Conservation (phyloP, 192 early-diverging fungal genomes). For the Coemansia pectinata region DNA sequence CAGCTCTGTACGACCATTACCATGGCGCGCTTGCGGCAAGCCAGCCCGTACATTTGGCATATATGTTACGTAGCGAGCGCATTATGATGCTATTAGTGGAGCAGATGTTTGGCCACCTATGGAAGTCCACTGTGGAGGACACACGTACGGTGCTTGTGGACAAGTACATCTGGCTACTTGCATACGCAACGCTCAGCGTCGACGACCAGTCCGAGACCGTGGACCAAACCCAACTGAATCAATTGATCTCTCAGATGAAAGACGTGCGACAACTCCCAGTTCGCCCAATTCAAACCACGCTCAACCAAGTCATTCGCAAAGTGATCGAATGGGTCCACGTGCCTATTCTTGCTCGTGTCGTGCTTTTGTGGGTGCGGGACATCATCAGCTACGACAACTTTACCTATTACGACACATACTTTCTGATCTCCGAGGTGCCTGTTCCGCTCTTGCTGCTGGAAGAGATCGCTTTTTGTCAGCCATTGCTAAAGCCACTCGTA, state of each 20-base stretch:
- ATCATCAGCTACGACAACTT: conserved; percentile 60
- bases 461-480: conserved; percentile 74
- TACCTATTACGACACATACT: conserved; percentile 70
- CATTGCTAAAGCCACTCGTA: conserved; percentile 64
- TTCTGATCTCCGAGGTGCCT: conserved; percentile 62
- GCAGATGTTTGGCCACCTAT: conserved; percentile 47
- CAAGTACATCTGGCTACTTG: conserved; percentile 49
- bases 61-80: conserved; percentile 30
- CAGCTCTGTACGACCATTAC: conserved; percentile 37
- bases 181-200: conserved; percentile 33
- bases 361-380: conserved; percentile 64
- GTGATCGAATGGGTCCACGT: conserved; percentile 35
- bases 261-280: conserved; percentile 28
- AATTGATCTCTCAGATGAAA: conserved; percentile 33
- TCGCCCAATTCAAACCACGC: conserved; percentile 29
- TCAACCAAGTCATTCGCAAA: conserved; percentile 29
- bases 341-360: conserved; percentile 40
- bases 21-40: conserved; percentile 15
- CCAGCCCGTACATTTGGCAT: conserved; percentile 2
- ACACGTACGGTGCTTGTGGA: conserved; percentile 23
- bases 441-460: conserved; percentile 68
- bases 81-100: conserved; percentile 40
- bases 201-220: conserved; percentile 1
- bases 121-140: conserved; percentile 16
- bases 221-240: conserved; percentile 20